A percentile compares a stretch with the other conserved stretches of the same genome.
These are phyloP conservation scores for Penicillium turbatum DNA, from an alignment of 495 filamentous ascomycete genomes.

Conservation along the genomic window DNA sequence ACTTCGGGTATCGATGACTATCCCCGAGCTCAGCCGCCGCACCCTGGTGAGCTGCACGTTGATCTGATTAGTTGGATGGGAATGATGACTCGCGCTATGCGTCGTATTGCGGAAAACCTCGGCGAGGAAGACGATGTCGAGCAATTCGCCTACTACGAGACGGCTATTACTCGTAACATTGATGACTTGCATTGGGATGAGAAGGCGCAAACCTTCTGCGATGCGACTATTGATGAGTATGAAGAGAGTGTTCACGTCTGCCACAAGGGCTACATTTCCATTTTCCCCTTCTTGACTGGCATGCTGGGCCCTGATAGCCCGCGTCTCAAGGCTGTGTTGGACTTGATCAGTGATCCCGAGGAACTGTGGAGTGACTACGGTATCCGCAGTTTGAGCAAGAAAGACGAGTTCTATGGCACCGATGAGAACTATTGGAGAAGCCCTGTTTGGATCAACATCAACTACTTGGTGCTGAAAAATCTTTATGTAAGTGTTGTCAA, in stretches of 20 bases:
- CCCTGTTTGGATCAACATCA: slow-evolving; percentile 96
- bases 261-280: slow-evolving; percentile 92
- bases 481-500: slow-evolving; percentile 64
- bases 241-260: slow-evolving; percentile 88
- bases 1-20: slow-evolving; percentile 96
- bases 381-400: slow-evolving; percentile 80
- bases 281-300: slow-evolving; percentile 88
- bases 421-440: slow-evolving; percentile 97
- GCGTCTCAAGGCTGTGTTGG: slow-evolving; percentile 66
- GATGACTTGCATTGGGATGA: slow-evolving; percentile 92
- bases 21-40: slow-evolving; percentile 89
- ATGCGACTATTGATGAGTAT: slow-evolving; percentile 92
- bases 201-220: slow-evolving; percentile 76
- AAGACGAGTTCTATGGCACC: slow-evolving; percentile 76
- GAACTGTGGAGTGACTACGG: slow-evolving; percentile 86
- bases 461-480: slow-evolving; percentile 79
- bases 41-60: slow-evolving; percentile 93
- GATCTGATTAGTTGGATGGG: slow-evolving; percentile 97
- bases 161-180: slow-evolving; percentile 79
- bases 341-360: slow-evolving; percentile 72
- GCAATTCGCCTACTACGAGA: slow-evolving; percentile 66
- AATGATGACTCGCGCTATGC: slow-evolving; percentile 79
- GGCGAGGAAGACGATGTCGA: slow-evolving; percentile 69
- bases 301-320: slow-evolving; percentile 69
- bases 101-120: slow-evolving; percentile 69